Percentiles rank a stretch among this genome's conserved stretches.
Conservation (phyloP, 2,329 filamentous ascomycete species). For the Colletotrichum chlorophyti region DNA sequence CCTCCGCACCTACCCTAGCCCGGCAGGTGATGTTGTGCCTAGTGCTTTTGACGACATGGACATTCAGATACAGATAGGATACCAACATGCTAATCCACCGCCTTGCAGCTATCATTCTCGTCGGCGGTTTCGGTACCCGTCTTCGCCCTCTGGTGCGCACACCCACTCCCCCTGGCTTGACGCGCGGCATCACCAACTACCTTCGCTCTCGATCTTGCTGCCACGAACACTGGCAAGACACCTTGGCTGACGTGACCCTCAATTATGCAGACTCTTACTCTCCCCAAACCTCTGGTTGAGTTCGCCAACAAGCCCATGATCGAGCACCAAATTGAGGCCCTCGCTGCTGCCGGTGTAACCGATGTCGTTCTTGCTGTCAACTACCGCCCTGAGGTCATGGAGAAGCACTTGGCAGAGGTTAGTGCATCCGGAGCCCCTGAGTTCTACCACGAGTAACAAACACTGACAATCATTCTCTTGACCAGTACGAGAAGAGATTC, state of each 20-base stretch:
- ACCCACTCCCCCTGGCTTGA: neutral
- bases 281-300: slow-evolving; percentile 96
- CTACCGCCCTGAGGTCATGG: slow-evolving; percentile 98
- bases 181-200: neutral
- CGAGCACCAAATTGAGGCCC: slow-evolving; percentile 93
- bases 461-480: slow-evolving; percentile 23
- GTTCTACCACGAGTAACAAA: neutral
- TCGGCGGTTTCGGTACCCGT: slow-evolving; percentile 98
- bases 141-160: slow-evolving; percentile 87
- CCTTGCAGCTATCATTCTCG: slow-evolving; percentile 85
- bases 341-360: slow-evolving; percentile 92
- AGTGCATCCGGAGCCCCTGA: slow-evolving; percentile 35
- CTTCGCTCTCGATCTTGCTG: neutral
- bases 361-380: slow-evolving; percentile 99
- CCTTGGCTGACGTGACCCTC: slow-evolving; percentile 23
- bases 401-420: slow-evolving; percentile 88
- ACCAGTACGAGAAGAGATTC: slow-evolving; percentile 86
- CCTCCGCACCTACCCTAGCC: too few relatives aligned
- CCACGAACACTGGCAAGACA: slow-evolving; percentile 26
- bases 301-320: slow-evolving; percentile 99
- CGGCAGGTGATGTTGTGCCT: too few relatives aligned
- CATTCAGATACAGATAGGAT: too few relatives aligned
- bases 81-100: too few relatives aligned
- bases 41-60: too few relatives aligned
- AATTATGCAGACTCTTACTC: slow-evolving; percentile 81